Evolutionary conservation across 108 stramenopile genomes (phyloP).

Genomic region (Nitzschia sp.): DNA sequence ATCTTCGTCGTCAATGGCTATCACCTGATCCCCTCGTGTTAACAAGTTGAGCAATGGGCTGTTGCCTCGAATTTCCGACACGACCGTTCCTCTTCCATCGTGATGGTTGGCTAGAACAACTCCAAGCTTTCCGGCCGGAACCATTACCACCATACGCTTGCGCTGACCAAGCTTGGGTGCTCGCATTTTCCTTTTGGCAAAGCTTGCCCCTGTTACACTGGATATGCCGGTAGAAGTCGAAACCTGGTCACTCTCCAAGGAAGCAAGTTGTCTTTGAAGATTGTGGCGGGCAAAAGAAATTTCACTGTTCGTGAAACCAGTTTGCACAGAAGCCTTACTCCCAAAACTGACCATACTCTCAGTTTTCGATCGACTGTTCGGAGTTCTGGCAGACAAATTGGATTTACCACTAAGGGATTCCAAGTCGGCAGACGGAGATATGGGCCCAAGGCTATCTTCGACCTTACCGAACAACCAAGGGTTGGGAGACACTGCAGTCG

Average conservation of each 20-base stretch:
- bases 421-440: conserved; percentile 68
- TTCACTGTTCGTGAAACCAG: conserved; percentile 5
- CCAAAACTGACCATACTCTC: conserved; percentile 4
- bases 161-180: not conserved
- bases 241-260: conserved; percentile 19
- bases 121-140: conserved; percentile 72
- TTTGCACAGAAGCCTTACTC: not conserved
- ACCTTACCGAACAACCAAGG: conserved; percentile 79
- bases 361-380: not conserved
- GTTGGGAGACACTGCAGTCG: conserved; percentile 46
- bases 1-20: conserved; percentile 54
- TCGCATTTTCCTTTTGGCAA: conserved; percentile 11
- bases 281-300: conserved; percentile 20
- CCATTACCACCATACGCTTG: conserved; percentile 32
- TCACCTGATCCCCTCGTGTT: conserved; percentile 43
- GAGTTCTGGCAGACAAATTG: conserved; percentile 17
- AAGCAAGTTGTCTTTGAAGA: conserved; percentile 37
- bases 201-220: conserved; percentile 24
- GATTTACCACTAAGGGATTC: conserved; percentile 79
- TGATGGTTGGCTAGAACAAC: conserved; percentile 64
- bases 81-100: conserved; percentile 49
- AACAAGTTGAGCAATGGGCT: conserved; percentile 36
- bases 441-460: conserved; percentile 73
- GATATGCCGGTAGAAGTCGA: conserved; percentile 24
- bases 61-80: conserved; percentile 35